phyloP scores from a whole-genome alignment of 1,284 basidiomycete species.

The Ganoderma lingzhi region DNA sequence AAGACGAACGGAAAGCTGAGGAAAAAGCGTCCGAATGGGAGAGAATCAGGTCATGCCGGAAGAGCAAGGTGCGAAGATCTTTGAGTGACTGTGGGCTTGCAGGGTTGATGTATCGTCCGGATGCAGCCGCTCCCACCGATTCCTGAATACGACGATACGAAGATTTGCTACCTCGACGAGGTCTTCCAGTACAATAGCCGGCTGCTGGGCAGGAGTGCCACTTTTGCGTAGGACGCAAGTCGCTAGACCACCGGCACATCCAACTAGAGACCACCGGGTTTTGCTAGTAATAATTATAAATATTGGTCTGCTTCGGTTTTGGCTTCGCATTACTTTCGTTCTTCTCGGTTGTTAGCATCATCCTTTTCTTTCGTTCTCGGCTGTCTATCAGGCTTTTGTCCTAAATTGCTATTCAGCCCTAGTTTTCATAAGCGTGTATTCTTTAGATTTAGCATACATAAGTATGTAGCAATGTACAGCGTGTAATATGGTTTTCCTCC shows the following conservation, averaged over 20 bases:
- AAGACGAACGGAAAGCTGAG: not conserved
- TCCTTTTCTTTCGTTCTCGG: not conserved
- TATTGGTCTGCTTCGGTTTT: not conserved
- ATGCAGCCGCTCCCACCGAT: conserved; percentile 12
- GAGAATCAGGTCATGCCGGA: not conserved
- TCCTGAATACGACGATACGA: not conserved
- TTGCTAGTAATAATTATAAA: not conserved
- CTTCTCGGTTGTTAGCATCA: not conserved
- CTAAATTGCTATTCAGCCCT: not conserved
- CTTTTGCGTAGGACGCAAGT: not conserved
- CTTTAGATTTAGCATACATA: not conserved
- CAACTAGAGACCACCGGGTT: not conserved
- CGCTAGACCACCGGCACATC: not conserved
- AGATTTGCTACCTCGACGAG: conserved; percentile 14
- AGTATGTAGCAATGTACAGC: not conserved
- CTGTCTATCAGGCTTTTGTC: not conserved
- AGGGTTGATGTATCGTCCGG: not conserved
- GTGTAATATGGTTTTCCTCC: not conserved
- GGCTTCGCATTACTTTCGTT: not conserved
- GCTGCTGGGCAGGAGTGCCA: not conserved
- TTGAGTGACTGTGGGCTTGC: not conserved
- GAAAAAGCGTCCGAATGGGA: not conserved
- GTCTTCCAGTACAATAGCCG: conserved; percentile 10
- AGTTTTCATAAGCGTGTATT: not conserved
- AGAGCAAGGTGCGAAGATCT: not conserved